phyloP scores from a whole-genome alignment of 208 protist genomes.

The Leptomonas pyrrhocoris region DNA sequence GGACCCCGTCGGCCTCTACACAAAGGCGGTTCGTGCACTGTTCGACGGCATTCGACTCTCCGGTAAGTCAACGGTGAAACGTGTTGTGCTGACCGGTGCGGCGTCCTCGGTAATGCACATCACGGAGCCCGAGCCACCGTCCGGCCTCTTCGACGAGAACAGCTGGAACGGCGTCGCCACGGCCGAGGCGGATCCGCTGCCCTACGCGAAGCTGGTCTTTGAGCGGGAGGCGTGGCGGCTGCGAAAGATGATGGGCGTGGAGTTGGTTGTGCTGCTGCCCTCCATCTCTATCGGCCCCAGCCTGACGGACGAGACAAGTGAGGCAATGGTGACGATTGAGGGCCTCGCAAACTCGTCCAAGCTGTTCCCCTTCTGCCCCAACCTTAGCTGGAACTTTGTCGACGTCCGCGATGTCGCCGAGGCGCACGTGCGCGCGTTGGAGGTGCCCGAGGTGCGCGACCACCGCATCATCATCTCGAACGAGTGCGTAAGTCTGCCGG shows the following conservation, averaged over 20 bases:
- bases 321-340: conserved; percentile 78
- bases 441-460: conserved; percentile 68
- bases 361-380: conserved; percentile 81
- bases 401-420: conserved; percentile 90
- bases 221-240: conserved; percentile 90
- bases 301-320: conserved; percentile 78
- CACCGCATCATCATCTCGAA: conserved; percentile 88
- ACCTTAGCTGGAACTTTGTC: conserved; percentile 92
- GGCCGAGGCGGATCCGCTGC: conserved; percentile 65
- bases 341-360: conserved; percentile 67
- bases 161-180: conserved; percentile 83
- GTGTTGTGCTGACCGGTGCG: conserved; percentile 84
- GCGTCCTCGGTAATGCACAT: conserved; percentile 82
- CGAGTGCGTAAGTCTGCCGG: conserved; percentile 71
- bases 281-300: conserved; percentile 87
- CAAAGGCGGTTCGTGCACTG: conserved; percentile 78
- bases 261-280: conserved; percentile 87
- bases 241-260: conserved; percentile 87
- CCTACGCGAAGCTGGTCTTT: conserved; percentile 84
- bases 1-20: conserved; percentile 65
- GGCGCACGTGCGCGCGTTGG: conserved; percentile 82
- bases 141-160: conserved; percentile 76
- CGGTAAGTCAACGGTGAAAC: conserved; percentile 83
- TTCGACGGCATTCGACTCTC: conserved; percentile 85
- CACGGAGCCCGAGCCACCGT: conserved; percentile 64